Conservation (phyloP, 1,284 basidiomycete genomes). For the Fomitopsis schrenkii region DNA sequence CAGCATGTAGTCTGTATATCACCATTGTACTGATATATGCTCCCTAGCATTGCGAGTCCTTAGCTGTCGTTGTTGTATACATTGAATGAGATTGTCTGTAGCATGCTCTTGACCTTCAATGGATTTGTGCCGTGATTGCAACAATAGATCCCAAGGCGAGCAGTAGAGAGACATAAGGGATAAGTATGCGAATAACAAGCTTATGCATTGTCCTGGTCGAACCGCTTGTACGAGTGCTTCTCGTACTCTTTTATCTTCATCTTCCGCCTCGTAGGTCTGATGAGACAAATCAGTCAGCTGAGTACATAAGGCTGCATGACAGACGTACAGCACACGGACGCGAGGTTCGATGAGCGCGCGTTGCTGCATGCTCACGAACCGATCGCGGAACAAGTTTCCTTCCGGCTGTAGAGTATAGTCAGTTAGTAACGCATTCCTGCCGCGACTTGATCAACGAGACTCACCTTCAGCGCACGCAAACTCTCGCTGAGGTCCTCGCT, state of each 20-base stretch:
- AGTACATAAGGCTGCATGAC: background rate
- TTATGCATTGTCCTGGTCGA: slow-evolving; percentile 38
- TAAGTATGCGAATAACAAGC: background rate
- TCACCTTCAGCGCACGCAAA: slow-evolving; percentile 79
- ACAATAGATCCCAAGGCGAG: background rate
- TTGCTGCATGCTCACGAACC: slow-evolving; percentile 80
- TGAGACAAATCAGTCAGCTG: background rate
- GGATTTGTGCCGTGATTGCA: background rate
- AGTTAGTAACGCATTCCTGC: slow-evolving; percentile 5
- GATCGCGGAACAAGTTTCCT: slow-evolving; percentile 90
- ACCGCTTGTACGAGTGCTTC: slow-evolving; percentile 86
- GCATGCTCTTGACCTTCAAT: background rate
- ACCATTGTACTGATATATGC: background rate
- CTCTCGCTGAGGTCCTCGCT: slow-evolving; percentile 91
- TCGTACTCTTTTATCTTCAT: slow-evolving; percentile 74
- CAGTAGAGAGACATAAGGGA: background rate
- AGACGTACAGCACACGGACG: slow-evolving; percentile 64
- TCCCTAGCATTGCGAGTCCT: background rate
- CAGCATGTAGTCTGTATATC: background rate
- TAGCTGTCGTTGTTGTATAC: background rate
- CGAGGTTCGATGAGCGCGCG: slow-evolving; percentile 77
- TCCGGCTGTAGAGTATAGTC: slow-evolving; percentile 58
- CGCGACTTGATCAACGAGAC: slow-evolving; percentile 11
- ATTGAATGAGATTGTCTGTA: background rate
- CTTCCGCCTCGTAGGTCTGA: slow-evolving; percentile 61